Evolutionary conservation across 75 land plant species (phyloP), one percentile per base, ranked within the genome.

Genomic region (Gnetum montanum): DNA sequence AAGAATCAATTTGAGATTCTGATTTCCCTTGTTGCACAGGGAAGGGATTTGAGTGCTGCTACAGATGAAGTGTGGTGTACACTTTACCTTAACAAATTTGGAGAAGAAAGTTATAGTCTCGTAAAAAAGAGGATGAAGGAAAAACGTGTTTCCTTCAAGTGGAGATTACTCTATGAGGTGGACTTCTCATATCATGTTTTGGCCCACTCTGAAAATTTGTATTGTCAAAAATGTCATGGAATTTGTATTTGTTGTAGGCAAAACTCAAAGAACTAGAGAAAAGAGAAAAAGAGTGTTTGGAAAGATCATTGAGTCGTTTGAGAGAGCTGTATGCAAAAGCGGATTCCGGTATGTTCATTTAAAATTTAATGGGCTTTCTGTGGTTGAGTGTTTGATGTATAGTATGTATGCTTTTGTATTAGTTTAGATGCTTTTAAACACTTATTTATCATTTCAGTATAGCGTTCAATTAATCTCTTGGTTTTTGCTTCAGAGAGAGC

Each of bases 401-500:
- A n/a, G n/a, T n/a, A n/a, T n/a, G n/a, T n/a, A n/a, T n/a, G n/a
- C n/a, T n/a, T n/a, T n/a, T n/a, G n/a, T n/a, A n/a, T n/a, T n/a
- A n/a, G n/a, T n/a, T n/a, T n/a, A n/a, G n/a, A n/a, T n/a, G n/a
- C n/a, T n/a, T n/a, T n/a, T n/a, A n/a, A n/a, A n/a, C n/a, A n/a
- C n/a, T n/a, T n/a, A n/a, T n/a, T n/a, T n/a, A n/a, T n/a, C n/a
- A n/a, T n/a, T n/a, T n/a, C n/a, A n/a, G n/a, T n/a, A n/a, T n/a
- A n/a, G n/a, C n/a, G n/a, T n/a, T n/a, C n/a, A n/a, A n/a, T n/a
- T n/a, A n/a, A n/a, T n/a, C n/a, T n/a, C n/a, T n/a, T n/a, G n/a
- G n/a, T n/a, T n/a, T n/a, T n/a, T n/a, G n/a, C n/a, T 67, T 26
- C 63, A 94, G 98, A 61, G 43, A 94, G 78, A 64, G 87, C 82